Conservation (phyloP, 495 filamentous ascomycete species). For the Acidiella bohemica region DNA sequence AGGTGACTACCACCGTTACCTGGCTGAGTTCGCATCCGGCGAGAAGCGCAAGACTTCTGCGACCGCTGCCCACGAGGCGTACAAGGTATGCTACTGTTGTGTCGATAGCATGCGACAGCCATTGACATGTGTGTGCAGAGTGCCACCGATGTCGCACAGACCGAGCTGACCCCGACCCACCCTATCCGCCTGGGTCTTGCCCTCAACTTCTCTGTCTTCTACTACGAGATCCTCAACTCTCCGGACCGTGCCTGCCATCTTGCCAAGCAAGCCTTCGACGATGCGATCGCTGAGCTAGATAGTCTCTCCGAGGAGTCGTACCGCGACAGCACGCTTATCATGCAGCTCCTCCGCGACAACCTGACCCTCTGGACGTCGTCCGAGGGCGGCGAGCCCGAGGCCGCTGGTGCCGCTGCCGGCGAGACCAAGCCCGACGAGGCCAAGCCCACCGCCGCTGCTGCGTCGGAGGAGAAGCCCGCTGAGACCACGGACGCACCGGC, state of each 20-base stretch:
- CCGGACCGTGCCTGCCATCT: slow-evolving; percentile 98
- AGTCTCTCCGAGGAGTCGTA: slow-evolving; percentile 98
- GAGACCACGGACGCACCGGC: slow-evolving; percentile 8
- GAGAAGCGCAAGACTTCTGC: slow-evolving; percentile 96
- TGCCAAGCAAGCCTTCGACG: slow-evolving; percentile 98
- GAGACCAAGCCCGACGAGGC: slow-evolving; percentile 40
- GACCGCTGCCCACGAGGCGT: slow-evolving; percentile 88
- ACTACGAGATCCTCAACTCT: slow-evolving; percentile 99
- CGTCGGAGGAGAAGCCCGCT: slow-evolving; percentile 10
- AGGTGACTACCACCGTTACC: slow-evolving; percentile 99
- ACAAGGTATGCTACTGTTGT: slow-evolving; percentile 47
- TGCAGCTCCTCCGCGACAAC: slow-evolving; percentile 99
- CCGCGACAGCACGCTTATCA: slow-evolving; percentile 99
- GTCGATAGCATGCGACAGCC: not conserved
- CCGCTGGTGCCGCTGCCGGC: slow-evolving; percentile 49
- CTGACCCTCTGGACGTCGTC: slow-evolving; percentile 98
- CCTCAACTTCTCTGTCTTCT: slow-evolving; percentile 99
- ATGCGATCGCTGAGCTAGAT: slow-evolving; percentile 98
- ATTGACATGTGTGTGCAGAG: slow-evolving; percentile 26
- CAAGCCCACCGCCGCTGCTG: slow-evolving; percentile 33
- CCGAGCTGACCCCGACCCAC: slow-evolving; percentile 94
- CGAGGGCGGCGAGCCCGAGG: slow-evolving; percentile 73
- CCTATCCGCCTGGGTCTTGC: slow-evolving; percentile 97
- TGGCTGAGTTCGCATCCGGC: slow-evolving; percentile 94
- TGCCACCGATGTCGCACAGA: slow-evolving; percentile 95